Conservation (phyloP, 768 basidiomycete genomes). For the Boletus pseudo-olivaceus region DNA sequence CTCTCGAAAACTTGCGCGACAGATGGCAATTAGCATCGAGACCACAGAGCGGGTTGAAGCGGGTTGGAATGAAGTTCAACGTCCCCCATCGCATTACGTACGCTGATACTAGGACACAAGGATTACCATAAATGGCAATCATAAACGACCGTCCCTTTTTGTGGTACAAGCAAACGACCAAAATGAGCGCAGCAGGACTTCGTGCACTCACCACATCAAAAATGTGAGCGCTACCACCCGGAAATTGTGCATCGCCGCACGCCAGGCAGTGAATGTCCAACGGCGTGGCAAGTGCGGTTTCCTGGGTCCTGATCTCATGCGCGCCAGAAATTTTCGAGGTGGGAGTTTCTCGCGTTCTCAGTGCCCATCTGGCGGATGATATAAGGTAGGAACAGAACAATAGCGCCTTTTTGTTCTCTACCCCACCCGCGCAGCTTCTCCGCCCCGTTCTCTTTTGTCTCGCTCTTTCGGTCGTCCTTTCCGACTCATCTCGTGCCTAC, state of each 20-base stretch:
- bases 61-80: not conserved
- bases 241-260: not conserved
- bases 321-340: not conserved
- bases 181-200: conserved; percentile 17
- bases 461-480: conserved; percentile 12
- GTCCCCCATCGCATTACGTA: too few species aligned
- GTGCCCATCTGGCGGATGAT: conserved; percentile 1
- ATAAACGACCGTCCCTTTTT: conserved; percentile 12
- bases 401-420: conserved; percentile 18
- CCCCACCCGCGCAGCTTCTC: not conserved
- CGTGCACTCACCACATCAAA: conserved; percentile 3
- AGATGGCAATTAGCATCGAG: not conserved
- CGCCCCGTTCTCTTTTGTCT: conserved; percentile 18
- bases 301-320: conserved; percentile 4
- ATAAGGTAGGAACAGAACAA: conserved; percentile 28
- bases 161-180: conserved; percentile 14
- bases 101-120: not conserved
- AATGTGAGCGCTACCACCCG: not conserved
- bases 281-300: not conserved
- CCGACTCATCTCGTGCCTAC: not conserved
- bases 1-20: not conserved
- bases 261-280: not conserved
- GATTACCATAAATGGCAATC: conserved; percentile 4
- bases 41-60: not conserved
- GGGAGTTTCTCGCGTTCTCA: not conserved